Base-by-base conservation (phyloP, 352 stramenopile species). In the Globisporangium paddicum region DNA sequence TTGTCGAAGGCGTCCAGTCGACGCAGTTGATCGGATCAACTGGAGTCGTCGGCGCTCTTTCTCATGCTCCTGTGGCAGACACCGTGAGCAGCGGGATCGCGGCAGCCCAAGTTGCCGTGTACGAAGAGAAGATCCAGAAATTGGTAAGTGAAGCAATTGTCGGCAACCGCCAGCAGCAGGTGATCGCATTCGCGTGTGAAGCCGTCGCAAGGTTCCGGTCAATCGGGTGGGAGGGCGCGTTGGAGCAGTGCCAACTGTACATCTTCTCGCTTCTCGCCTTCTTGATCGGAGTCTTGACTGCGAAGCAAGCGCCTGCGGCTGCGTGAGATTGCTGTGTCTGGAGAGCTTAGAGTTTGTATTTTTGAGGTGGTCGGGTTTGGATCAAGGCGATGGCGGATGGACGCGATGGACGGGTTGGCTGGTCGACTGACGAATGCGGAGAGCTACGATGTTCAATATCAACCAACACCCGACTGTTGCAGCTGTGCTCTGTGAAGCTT, bases 51-150 rank as follows among this genome's bases (percentile, higher is more conserved):
- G 58, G 47, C 7, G 32, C 58, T 28, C 48, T 64, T 21, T 64
- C 58, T 7, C 50, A 57, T 1, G 49, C 48, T 10, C 28, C 58
- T 5, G 28, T 32, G 5, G 32, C 37, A 26, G 58, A 58, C 13
- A 64, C 49, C 11, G 71, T 65, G 59, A 77, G 69, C 61, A 82
- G 76, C 58, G 73, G 69, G 10, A 63, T 85, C 46, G 77, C 68
- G 2, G 66, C 67, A 1, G 62, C 75, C 10, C 73, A 86, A 55
- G 72, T 86, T 54, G 78, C 78, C 0, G 78, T 82, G 51, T 89
- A 90, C 58, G 79, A 93, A 74, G 79, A 81, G 58, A 83, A 86
- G 46, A 72, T 88, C 40, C 70, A 82, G 45, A 73, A 76, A 58
- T 51, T 93, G 77, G 82, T 92, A 74, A 38, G 74, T 74, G 25